phyloP scores from a whole-genome alignment of 306 rosid genomes.

The Senna siamea region DNA sequence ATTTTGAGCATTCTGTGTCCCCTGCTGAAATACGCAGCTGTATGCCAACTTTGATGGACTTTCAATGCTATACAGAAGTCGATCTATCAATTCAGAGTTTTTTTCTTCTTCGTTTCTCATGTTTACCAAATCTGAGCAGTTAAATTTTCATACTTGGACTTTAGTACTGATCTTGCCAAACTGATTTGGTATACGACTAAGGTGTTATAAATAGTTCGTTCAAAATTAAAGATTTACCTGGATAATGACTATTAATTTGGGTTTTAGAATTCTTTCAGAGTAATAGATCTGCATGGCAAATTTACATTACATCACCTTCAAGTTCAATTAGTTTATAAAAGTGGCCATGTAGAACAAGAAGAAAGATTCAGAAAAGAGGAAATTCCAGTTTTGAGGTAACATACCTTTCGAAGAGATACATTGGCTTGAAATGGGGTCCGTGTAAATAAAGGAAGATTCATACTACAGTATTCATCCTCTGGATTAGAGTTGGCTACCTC shows the following conservation, averaged over 20 bases:
- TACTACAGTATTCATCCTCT: background rate
- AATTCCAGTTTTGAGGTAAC: background rate
- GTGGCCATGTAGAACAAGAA: background rate
- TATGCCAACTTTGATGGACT: background rate
- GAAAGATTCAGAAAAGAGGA: background rate
- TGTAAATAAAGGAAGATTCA: background rate
- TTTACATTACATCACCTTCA: background rate
- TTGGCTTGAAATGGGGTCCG: background rate
- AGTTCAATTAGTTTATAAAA: background rate
- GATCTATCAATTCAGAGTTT: constrained; percentile 5
- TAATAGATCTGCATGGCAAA: background rate
- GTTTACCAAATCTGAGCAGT: background rate
- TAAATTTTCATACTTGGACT: constrained; percentile 2
- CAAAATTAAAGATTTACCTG: background rate
- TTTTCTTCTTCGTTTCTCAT: background rate
- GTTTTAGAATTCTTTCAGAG: constrained; percentile 4
- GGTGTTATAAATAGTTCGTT: background rate
- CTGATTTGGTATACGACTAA: background rate
- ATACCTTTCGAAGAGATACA: background rate
- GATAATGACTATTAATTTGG: constrained; percentile 28
- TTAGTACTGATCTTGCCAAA: constrained; percentile 9
- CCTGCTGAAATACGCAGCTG: background rate
- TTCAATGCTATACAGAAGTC: constrained; percentile 2
- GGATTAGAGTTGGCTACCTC: background rate
- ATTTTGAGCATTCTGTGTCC: constrained; percentile 11